Percentiles rank a stretch among this genome's conserved stretches.
These are phyloP conservation scores for Fistulina hepatica DNA, from an alignment of 1,284 basidiomycete species.

Conservation along the genomic window DNA sequence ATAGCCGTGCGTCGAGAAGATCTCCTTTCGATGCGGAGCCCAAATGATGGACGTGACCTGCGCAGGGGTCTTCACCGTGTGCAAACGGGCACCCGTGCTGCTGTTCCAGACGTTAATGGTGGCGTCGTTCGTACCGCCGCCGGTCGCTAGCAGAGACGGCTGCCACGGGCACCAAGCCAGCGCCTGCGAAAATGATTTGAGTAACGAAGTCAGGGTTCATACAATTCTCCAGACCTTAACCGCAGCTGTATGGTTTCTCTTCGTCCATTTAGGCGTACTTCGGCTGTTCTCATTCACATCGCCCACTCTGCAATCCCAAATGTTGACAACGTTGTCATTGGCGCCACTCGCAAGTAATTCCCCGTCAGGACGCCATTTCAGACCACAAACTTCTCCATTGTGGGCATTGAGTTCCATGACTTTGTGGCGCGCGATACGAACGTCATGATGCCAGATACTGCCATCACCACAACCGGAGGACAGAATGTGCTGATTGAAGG, in stretches of 20 bases:
- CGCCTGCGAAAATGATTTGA: slow-evolving; percentile 38
- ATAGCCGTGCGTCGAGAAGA: slow-evolving; percentile 90
- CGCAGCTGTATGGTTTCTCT: slow-evolving; percentile 88
- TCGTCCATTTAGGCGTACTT: slow-evolving; percentile 78
- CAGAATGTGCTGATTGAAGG: slow-evolving; percentile 80
- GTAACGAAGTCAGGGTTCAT: neutral
- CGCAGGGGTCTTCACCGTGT: slow-evolving; percentile 73
- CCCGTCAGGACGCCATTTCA: slow-evolving; percentile 76
- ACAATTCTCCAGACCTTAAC: slow-evolving; percentile 59
- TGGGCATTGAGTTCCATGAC: slow-evolving; percentile 85
- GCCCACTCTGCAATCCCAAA: slow-evolving; percentile 82
- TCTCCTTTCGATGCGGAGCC: slow-evolving; percentile 83
- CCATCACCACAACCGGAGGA: slow-evolving; percentile 87
- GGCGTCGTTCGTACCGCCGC: slow-evolving; percentile 91
- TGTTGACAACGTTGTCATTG: slow-evolving; percentile 94
- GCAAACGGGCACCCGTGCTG: slow-evolving; percentile 79
- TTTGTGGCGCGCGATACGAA: slow-evolving; percentile 78
- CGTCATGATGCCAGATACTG: slow-evolving; percentile 91
- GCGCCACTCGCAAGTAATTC: slow-evolving; percentile 89
- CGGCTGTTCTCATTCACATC: slow-evolving; percentile 51
- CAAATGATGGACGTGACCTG: slow-evolving; percentile 93
- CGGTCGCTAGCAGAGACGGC: slow-evolving; percentile 81
- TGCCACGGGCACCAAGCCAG: slow-evolving; percentile 98
- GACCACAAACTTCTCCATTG: slow-evolving; percentile 79
- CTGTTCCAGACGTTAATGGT: slow-evolving; percentile 92